Conservation (phyloP, 371 early-diverging fungal genomes). For the Syncephalastrum sp. region DNA sequence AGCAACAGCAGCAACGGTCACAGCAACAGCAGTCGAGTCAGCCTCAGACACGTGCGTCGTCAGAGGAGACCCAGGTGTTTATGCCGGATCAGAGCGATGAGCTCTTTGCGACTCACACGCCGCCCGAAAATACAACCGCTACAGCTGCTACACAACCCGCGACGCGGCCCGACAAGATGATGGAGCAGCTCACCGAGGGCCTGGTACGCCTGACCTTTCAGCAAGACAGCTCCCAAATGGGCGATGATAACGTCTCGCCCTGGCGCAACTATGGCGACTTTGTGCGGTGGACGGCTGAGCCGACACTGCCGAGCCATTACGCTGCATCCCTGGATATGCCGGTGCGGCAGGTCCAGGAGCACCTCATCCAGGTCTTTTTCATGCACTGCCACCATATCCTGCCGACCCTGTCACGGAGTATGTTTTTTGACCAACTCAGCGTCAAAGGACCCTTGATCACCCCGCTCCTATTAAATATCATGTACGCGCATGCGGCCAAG, state of each 20-base stretch:
- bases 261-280: constrained; percentile 23
- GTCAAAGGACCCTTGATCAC: constrained; percentile 40
- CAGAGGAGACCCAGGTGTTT: constrained; percentile 18
- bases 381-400: constrained; percentile 29
- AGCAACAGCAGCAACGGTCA: background rate
- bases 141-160: constrained; percentile 4
- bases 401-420: constrained; percentile 28
- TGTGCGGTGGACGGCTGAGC: constrained; percentile 29
- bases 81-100: constrained; percentile 22
- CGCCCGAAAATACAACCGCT: constrained; percentile 1
- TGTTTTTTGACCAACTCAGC: constrained; percentile 41
- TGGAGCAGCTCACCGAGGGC: constrained; percentile 41
- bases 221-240: constrained; percentile 19
- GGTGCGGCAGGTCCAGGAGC: constrained; percentile 26
- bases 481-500: constrained; percentile 45
- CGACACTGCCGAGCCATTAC: constrained; percentile 18
- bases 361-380: constrained; percentile 35
- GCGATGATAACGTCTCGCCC: constrained; percentile 11
- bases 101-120: constrained; percentile 23
- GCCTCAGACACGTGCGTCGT: background rate
- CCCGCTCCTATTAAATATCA: constrained; percentile 37
- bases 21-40: background rate
- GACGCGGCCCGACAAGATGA: constrained; percentile 40
- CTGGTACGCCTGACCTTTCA: constrained; percentile 36
- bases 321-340: constrained; percentile 31